Conservation (phyloP, 306 rosid species). For the Alnus rubra region DNA sequence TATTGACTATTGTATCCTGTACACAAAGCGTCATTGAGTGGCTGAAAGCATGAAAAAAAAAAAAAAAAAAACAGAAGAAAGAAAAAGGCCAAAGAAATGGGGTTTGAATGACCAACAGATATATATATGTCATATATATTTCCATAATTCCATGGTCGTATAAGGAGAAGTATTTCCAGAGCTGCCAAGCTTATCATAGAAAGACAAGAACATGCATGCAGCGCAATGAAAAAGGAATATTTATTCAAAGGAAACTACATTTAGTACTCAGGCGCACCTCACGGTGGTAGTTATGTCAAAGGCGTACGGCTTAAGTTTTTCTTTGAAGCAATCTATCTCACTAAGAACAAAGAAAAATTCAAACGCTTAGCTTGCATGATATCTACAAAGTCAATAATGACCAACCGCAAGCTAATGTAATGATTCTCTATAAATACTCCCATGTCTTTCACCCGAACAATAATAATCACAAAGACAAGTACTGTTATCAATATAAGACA, state of each 20-base stretch:
- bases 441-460: not conserved
- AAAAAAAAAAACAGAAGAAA: too few relatives aligned
- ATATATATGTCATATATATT: not conserved
- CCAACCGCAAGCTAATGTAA: too few relatives aligned
- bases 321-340: not conserved
- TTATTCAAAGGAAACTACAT: not conserved
- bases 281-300: not conserved
- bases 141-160: not conserved
- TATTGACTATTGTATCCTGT: too few relatives aligned
- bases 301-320: not conserved
- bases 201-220: not conserved
- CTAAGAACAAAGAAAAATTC: too few relatives aligned
- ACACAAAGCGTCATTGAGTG: too few relatives aligned
- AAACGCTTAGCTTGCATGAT: not conserved
- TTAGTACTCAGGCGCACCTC: not conserved
- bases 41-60: too few relatives aligned
- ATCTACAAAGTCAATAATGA: too few relatives aligned
- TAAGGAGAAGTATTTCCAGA: not conserved
- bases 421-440: slow-evolving; percentile 17
- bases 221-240: not conserved
- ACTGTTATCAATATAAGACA: not conserved
- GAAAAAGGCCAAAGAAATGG: not conserved
- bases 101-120: not conserved
- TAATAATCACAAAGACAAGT: not conserved
- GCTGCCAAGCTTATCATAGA: not conserved